Conservation (phyloP, 2,329 filamentous ascomycete species). For the Aspergillus sp. region DNA sequence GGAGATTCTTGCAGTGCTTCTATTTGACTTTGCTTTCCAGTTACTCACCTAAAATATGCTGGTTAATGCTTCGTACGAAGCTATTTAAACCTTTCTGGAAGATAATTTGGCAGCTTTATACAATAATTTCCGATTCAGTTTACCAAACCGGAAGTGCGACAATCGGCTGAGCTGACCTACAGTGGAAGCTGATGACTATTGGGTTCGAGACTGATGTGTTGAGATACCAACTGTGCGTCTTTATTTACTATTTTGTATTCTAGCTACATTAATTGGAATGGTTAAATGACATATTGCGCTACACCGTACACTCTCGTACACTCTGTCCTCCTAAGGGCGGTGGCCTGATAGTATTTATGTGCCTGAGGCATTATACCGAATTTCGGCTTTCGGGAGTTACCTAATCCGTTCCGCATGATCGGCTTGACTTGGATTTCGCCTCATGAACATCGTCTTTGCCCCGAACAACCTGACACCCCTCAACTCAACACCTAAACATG, state of each 20-base stretch:
- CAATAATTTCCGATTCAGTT: not conserved
- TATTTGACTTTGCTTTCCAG: not conserved
- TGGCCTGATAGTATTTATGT: slow-evolving; percentile 7
- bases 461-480: slow-evolving; percentile 25
- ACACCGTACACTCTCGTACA: not conserved
- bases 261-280: slow-evolving; percentile 1
- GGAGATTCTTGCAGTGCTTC: not conserved
- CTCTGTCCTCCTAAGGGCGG: not conserved
- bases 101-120: not conserved
- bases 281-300: not conserved
- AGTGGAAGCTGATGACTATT: not conserved
- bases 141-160: not conserved
- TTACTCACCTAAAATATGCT: not conserved
- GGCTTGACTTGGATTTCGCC: slow-evolving; percentile 38
- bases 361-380: slow-evolving; percentile 24
- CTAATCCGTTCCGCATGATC: slow-evolving; percentile 36
- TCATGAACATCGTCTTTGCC: slow-evolving; percentile 26
- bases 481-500: slow-evolving; percentile 34
- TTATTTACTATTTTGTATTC: not conserved
- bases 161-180: not conserved
- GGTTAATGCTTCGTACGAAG: not conserved
- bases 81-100: not conserved
- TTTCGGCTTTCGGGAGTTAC: slow-evolving; percentile 16
- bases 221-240: slow-evolving; percentile 1
- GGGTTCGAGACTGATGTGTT: not conserved